phyloP scores from a whole-genome alignment of 805 yeast genomes.

The Metschnikowia borealis region DNA sequence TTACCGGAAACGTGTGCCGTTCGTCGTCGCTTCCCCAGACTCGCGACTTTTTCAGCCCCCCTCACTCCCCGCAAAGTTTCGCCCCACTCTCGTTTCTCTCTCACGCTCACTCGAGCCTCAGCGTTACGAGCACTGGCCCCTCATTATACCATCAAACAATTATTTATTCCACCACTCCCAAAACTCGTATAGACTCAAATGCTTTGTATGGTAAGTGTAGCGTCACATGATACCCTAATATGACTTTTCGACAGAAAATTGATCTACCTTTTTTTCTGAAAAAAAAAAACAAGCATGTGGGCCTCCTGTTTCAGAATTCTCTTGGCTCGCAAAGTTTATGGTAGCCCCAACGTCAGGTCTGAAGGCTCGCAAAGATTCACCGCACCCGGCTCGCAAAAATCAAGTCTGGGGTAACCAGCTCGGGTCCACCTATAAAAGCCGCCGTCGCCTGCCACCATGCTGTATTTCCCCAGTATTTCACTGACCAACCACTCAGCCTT shows the following conservation, averaged over 20 bases:
- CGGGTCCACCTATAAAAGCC: conserved; percentile 1
- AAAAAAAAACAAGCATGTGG: not conserved
- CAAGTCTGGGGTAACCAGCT: conserved; percentile 2
- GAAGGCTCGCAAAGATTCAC: not conserved
- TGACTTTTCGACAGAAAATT: no score
- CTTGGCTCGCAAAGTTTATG: not conserved
- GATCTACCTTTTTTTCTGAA: no score
- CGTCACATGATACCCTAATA: no score
- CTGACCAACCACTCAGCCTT: not conserved
- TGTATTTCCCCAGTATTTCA: not conserved
- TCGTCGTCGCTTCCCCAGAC: not conserved
- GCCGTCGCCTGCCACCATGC: not conserved
- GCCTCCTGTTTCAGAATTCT: no score
- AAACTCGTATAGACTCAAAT: no score
- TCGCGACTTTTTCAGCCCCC: not conserved
- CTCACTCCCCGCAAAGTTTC: conserved; percentile 3
- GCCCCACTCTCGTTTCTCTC: not conserved
- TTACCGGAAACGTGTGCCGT: no score
- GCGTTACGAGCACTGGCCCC: not conserved
- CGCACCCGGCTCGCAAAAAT: conserved; percentile 2
- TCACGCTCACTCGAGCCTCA: no score
- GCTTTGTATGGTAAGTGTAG: no score
- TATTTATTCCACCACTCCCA: no score
- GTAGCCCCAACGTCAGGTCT: not conserved
- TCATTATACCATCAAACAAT: no score